These are phyloP conservation scores for Amanita thiersii DNA, from an alignment of 768 basidiomycete genomes.

Conservation along the genomic window DNA sequence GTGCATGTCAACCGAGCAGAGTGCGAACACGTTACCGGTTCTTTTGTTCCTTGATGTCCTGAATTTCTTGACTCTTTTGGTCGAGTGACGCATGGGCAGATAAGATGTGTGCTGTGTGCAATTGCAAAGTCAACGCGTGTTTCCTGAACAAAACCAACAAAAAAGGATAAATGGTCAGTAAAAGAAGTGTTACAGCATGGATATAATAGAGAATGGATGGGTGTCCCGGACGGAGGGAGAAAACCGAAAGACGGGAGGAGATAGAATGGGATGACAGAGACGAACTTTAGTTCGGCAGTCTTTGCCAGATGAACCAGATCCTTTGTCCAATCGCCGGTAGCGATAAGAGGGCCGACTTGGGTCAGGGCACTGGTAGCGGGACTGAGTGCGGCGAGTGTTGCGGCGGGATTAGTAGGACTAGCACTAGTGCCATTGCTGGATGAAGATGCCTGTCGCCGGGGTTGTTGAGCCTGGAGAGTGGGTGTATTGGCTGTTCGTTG, in stretches of 20 bases:
- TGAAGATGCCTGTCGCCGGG: constrained; percentile 2
- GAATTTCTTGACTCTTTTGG: constrained; percentile 68
- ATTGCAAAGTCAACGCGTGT: constrained; percentile 74
- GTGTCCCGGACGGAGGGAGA: neutral
- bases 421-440: neutral
- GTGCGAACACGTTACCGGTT: constrained; percentile 52
- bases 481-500: neutral
- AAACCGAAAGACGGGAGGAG: constrained; percentile 1
- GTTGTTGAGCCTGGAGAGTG: no score
- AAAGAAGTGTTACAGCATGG: no score
- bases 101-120: constrained; percentile 82
- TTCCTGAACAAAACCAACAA: constrained; percentile 37
- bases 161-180: constrained; percentile 1
- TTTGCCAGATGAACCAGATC: constrained; percentile 81
- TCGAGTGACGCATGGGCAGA: constrained; percentile 77
- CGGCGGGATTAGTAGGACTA: neutral
- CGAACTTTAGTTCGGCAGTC: constrained; percentile 83
- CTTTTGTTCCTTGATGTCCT: constrained; percentile 78
- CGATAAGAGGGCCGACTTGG: constrained; percentile 44
- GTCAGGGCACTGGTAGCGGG: constrained; percentile 12
- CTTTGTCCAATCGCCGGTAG: constrained; percentile 82
- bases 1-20: neutral
- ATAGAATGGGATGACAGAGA: constrained; percentile 14
- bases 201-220: neutral
- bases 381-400: constrained; percentile 9